A percentile compares a stretch with the other conserved stretches of the same genome.
Evolutionary conservation across 768 basidiomycete genomes (phyloP).

Genomic region (Auriscalpium orientale): DNA sequence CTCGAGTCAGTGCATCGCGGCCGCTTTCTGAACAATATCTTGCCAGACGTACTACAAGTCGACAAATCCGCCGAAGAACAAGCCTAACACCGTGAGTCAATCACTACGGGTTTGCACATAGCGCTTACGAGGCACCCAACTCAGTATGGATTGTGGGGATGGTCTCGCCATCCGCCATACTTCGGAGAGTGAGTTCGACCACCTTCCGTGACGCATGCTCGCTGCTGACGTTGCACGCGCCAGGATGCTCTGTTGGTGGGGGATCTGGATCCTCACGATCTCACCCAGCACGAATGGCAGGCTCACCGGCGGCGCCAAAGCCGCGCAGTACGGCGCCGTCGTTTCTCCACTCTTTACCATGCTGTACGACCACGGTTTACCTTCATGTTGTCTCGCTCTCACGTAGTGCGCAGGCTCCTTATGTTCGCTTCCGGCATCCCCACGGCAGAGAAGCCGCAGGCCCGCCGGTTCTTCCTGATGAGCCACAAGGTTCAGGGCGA

Average conservation of each 20-base stretch:
- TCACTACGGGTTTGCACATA: background rate
- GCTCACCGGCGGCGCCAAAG: conserved; percentile 32
- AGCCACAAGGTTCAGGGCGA: conserved; percentile 27
- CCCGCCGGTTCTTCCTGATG: conserved; percentile 50
- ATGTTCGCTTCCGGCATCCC: conserved; percentile 68
- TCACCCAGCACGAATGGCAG: conserved; percentile 47
- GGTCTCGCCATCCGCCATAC: conserved; percentile 62
- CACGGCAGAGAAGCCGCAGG: conserved; percentile 59
- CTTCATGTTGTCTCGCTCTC: background rate
- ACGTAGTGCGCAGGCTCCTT: conserved; percentile 33
- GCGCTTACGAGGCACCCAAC: background rate
- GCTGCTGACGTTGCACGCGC: background rate
- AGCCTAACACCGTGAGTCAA: conserved; percentile 35
- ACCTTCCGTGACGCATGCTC: background rate
- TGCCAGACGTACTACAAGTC: conserved; percentile 45
- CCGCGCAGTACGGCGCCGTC: conserved; percentile 54
- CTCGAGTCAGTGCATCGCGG: background rate
- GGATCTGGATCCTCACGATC: conserved; percentile 52
- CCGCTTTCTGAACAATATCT: background rate
- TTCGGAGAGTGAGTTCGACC: conserved; percentile 52
- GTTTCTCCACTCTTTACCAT: conserved; percentile 60
- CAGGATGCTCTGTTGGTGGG: conserved; percentile 61
- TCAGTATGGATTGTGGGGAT: conserved; percentile 46
- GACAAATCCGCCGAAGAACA: conserved; percentile 39
- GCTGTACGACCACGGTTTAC: conserved; percentile 34